Evolutionary conservation across 2,329 filamentous ascomycete genomes (phyloP).

Genomic region (Decorospora gaudefroyi): DNA sequence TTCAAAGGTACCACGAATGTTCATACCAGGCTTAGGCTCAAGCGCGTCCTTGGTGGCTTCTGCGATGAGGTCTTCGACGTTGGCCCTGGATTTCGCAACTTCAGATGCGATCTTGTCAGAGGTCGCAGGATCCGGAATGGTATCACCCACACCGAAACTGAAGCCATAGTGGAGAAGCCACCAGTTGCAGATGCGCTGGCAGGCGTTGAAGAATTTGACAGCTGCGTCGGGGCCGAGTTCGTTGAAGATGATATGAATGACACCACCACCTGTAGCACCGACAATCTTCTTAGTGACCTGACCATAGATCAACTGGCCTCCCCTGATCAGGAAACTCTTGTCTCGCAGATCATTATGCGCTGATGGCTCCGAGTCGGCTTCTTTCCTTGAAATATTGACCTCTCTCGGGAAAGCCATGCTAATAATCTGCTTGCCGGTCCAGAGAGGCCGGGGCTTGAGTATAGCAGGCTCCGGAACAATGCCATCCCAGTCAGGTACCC

Average conservation of each 20-base stretch:
- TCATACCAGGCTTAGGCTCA: slow-evolving; percentile 97
- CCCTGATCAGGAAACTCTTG: slow-evolving; percentile 78
- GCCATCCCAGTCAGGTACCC: slow-evolving; percentile 98
- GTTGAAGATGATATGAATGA: slow-evolving; percentile 95
- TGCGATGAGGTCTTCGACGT: slow-evolving; percentile 75
- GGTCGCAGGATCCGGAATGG: slow-evolving; percentile 84
- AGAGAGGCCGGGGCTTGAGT: slow-evolving; percentile 84
- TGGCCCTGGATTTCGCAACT: slow-evolving; percentile 78
- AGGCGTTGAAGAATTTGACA: slow-evolving; percentile 94
- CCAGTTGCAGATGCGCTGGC: slow-evolving; percentile 93
- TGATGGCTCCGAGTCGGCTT: slow-evolving; percentile 60
- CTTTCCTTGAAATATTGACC: slow-evolving; percentile 68
- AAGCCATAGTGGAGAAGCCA: slow-evolving; percentile 96
- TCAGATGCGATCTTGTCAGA: slow-evolving; percentile 83
- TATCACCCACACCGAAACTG: slow-evolving; percentile 98
- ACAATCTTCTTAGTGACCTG: slow-evolving; percentile 92
- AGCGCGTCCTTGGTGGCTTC: slow-evolving; percentile 83
- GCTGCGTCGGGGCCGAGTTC: slow-evolving; percentile 84
- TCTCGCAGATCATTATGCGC: slow-evolving; percentile 70
- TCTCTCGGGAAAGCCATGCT: slow-evolving; percentile 89
- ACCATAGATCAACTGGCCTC: slow-evolving; percentile 87
- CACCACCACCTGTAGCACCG: slow-evolving; percentile 85
- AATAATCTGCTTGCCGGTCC: slow-evolving; percentile 98
- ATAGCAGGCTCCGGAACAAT: slow-evolving; percentile 93
- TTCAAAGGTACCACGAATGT: slow-evolving; percentile 96